Base-by-base conservation (phyloP, 331 rosid genomes). In the Acacia pycnantha region DNA sequence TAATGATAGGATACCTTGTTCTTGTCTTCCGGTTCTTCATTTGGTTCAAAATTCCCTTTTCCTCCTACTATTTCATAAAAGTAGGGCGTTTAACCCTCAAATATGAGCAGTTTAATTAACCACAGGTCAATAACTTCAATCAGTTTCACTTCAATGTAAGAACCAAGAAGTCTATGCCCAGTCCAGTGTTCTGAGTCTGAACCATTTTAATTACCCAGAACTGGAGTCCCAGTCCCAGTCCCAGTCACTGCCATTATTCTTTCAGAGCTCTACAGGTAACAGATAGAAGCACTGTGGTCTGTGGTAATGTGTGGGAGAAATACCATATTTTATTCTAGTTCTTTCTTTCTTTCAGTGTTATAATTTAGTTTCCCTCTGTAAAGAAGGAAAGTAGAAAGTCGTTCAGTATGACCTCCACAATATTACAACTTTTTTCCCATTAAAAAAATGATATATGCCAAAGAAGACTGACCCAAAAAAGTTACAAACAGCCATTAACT, bases 161-260 rank as follows among this genome's bases (percentile, higher is more conserved):
- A 24, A 71, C 22, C 29, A 44, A 43, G 51, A 66, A 70, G 70
- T 73, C 78, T 75, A 33, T 43, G 40, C 41, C 51, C 22, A 56
- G 58, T 51, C 71, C 80, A 73, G n/a, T 81, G 33, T 77, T 46
- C 73, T 73, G 48, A 79, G 73, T 54, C 86, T 62, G 78, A 66
- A 43, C 74, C 84, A 59, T 84, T 81, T 80, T n/a, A n/a, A n/a
- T n/a, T 80, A 56, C 85, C 64, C 40, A 64, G 75, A 73, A 72
- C 65, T 82, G 71, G 86, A 85, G 81, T 85, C 87, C 82, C 84
- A 81, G 41, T 85, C 87, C 82, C 84, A 81, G 41, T 37, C 41
- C 41, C 41, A 37, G 74, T 53, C 76, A 81, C 75, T 76, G 80
- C 72, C 74, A 75, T 82, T 79, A 70, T 76, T 71, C 86, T 76